Conservation (phyloP, 345 rosid species). For the Acer negundo region DNA sequence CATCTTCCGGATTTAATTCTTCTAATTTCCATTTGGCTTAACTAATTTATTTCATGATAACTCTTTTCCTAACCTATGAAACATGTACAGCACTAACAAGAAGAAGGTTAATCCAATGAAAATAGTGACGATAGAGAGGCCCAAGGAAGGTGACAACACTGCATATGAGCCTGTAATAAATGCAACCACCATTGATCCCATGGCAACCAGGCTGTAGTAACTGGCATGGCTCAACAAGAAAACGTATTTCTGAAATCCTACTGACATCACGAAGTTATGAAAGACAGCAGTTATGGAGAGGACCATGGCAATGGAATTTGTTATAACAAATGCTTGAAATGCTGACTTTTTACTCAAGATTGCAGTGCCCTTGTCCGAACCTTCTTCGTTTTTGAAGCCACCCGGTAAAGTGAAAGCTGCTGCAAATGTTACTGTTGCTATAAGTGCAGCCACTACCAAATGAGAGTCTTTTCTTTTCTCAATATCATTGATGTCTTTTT, state of each 20-base stretch:
- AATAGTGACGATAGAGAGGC: background rate
- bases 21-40: too few relatives aligned
- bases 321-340: background rate
- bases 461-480: background rate
- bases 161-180: background rate
- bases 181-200: background rate
- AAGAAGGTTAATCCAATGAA: background rate
- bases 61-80: too few relatives aligned
- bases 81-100: background rate
- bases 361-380: background rate
- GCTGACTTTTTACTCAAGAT: background rate
- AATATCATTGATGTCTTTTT: too few relatives aligned
- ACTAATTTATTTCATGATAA: too few relatives aligned
- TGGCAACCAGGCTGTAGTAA: background rate
- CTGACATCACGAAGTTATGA: background rate
- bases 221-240: background rate
- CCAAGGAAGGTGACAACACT: background rate
- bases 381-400: background rate
- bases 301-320: background rate
- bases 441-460: background rate
- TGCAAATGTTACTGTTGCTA: background rate
- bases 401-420: background rate
- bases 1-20: too few relatives aligned
- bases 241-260: fast-evolving
- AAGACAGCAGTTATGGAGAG: background rate